phyloP scores from a whole-genome alignment of 352 stramenopile genomes.

The Aphanomyces cochlioides region DNA sequence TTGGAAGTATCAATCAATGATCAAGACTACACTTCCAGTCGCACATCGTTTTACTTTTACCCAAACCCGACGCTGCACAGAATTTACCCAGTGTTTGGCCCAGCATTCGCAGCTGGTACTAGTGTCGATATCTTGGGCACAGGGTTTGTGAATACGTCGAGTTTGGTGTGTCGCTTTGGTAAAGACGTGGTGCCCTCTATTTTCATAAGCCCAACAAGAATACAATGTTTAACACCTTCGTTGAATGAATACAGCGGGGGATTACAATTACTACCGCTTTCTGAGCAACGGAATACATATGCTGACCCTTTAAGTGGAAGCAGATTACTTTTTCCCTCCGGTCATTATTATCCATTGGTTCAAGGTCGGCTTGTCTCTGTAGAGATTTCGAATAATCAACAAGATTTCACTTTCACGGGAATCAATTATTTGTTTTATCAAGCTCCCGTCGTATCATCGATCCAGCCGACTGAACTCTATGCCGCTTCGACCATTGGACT shows the following conservation, averaged over 20 bases:
- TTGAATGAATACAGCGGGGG: slow-evolving; percentile 54
- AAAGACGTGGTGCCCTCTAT: slow-evolving; percentile 68
- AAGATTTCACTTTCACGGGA: slow-evolving; percentile 91
- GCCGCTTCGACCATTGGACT: slow-evolving; percentile 46
- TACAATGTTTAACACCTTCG: slow-evolving; percentile 79
- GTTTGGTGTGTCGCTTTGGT: slow-evolving; percentile 87
- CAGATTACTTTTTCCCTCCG: slow-evolving; percentile 71
- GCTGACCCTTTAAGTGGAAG: slow-evolving; percentile 58
- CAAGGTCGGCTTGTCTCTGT: slow-evolving; percentile 83
- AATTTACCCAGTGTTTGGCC: slow-evolving; percentile 87
- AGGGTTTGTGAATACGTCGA: slow-evolving; percentile 85
- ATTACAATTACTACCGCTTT: slow-evolving; percentile 55
- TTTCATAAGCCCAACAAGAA: slow-evolving; percentile 73
- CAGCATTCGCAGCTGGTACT: slow-evolving; percentile 76
- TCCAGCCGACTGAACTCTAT: slow-evolving; percentile 57
- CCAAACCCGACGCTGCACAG: slow-evolving; percentile 57
- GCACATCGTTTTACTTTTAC: slow-evolving; percentile 81
- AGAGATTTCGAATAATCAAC: slow-evolving; percentile 94
- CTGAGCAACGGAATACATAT: slow-evolving; percentile 63
- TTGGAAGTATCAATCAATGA: slow-evolving; percentile 89
- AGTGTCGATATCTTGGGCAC: slow-evolving; percentile 77
- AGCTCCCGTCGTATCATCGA: slow-evolving; percentile 65
- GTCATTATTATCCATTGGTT: slow-evolving; percentile 87
- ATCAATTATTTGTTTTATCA: slow-evolving; percentile 91
- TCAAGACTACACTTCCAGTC: slow-evolving; percentile 84